Evolutionary conservation across 2,329 filamentous ascomycete species (phyloP), one percentile per base, ranked within the genome.

Genomic region (Penicillium sp.): DNA sequence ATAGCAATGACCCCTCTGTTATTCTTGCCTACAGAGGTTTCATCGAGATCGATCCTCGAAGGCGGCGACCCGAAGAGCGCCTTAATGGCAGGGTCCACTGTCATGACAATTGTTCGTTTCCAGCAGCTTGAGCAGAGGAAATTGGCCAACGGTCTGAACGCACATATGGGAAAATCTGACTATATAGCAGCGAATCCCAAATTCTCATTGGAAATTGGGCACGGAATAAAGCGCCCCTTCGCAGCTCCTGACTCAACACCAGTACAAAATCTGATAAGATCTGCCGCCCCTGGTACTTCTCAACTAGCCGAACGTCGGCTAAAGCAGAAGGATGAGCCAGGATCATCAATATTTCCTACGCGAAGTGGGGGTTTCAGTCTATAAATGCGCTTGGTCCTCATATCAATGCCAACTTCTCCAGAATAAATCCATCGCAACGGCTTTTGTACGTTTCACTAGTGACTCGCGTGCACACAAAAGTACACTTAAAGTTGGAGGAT

Each of bases 1-100:
- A 65, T 53, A 1, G 59, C 51, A 56, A 65, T 59, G 7, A 63
- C 55, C 11, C 55, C 59, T 13, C 50, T 55, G 52, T 65, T 63
- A 35, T 62, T 60, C 1, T 19, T 43, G 9, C 26, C 7, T 3
- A 60, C 51, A 4, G 39, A 37, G 21, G 48, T 60, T 1, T 43
- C 61, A 9, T 26, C 21, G 1, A 65, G 48, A 37, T 65, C 16
- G 31, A 65, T 47, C 21, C 41, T 24, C 2, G 43, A 22, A 7
- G 61, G 59, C 5, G 57, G 31, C 14, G 57, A 51, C 16, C 63
- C 63, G 49, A 63, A 65, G 43, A 59, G 16, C n/a, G 53, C 48
- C 35, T 44, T 16, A 24, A 61, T 63, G 11, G 37, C 52, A 13
- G 61, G 54, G 27, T 63, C 56, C 16, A 59, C 31, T 5, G 33